Evolutionary conservation across 169 alveolate species (phyloP), one percentile per base, ranked within the genome.

Genomic region (Miamiensis avidus): DNA sequence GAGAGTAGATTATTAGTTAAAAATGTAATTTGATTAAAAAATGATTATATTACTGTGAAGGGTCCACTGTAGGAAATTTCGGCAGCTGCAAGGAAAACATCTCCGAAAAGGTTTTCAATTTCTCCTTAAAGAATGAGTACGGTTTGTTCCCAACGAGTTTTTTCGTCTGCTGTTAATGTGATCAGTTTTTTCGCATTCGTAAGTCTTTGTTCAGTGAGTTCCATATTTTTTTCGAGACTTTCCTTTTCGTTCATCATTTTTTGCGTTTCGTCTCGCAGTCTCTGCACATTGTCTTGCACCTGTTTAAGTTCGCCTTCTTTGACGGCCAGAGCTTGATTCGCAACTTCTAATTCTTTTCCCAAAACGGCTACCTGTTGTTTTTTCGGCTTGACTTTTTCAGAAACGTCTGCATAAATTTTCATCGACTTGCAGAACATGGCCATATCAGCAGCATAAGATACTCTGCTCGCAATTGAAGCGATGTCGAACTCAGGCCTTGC

Each of bases 61-160:
- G 97, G 97, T 0, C 98, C 97, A 76, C 94, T 82, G 81, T 95
- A 96, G 31, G 96, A 89, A 33, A 96, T 95, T 65, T 95, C 88
- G 0, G 98, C 97, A 0, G 99, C 95, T 0, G 99, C 92, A 33
- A 98, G 86, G 88, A 97, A 96, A 28, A 96, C 98, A 95, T 97
- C 95, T 1, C 99, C 99, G 72, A 92, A 91, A 30, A 95, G 88
- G 74, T 90, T 89, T 65, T 79, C 94, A 27, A 91, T 87, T 33
- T 95, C 97, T 72, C 82, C 92, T 49, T 93, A 92, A 65, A 97
- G 90, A 65, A 87, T 85, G 11, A 89, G 92, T 27, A 95, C 93
- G 34, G 95, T 95, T 82, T 92, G 96, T 73, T 88, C 89, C 99
- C 99, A 98, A 83, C 99, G 96, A 29, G 93, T 96, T 74, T 93